Percentiles rank a stretch among this genome's conserved stretches.
phyloP scores from a whole-genome alignment of 73 alveolate genomes.

The Tetrahymena elliotti region DNA sequence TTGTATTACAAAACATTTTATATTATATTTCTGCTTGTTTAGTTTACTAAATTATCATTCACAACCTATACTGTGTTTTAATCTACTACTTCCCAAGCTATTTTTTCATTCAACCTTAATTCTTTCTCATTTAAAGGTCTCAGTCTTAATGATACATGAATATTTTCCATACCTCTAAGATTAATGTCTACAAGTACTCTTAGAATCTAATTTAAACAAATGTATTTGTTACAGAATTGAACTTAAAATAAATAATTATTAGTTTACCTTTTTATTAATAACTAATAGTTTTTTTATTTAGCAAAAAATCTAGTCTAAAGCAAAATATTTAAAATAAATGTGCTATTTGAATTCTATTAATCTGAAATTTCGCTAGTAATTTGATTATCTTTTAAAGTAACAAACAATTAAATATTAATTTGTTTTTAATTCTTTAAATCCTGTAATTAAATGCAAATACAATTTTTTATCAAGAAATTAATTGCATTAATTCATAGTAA shows the following conservation, averaged over 20 bases:
- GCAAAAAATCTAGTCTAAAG: background rate
- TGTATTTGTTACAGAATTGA: background rate
- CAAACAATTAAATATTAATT: background rate
- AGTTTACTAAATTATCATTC: background rate
- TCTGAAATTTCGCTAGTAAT: background rate
- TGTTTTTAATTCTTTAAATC: background rate
- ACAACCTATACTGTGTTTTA: background rate
- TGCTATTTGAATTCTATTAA: background rate
- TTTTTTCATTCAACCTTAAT: conserved; percentile 1
- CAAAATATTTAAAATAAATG: too few species aligned
- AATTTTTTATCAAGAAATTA: background rate
- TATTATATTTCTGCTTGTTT: background rate
- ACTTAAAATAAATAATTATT: too few species aligned
- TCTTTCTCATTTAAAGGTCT: conserved; percentile 33
- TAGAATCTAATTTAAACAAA: too few species aligned
- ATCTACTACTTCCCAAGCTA: conserved; percentile 21
- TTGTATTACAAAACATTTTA: background rate
- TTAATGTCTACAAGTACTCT: background rate
- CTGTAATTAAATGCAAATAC: background rate
- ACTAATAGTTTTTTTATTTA: too few species aligned
- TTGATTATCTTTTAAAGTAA: background rate
- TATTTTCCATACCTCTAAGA: conserved; percentile 35
- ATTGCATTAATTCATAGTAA: background rate
- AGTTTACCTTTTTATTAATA: background rate
- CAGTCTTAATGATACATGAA: conserved; percentile 44